These are phyloP conservation scores for Neurospora cerealis DNA, from an alignment of 495 filamentous ascomycete genomes.

Conservation along the genomic window DNA sequence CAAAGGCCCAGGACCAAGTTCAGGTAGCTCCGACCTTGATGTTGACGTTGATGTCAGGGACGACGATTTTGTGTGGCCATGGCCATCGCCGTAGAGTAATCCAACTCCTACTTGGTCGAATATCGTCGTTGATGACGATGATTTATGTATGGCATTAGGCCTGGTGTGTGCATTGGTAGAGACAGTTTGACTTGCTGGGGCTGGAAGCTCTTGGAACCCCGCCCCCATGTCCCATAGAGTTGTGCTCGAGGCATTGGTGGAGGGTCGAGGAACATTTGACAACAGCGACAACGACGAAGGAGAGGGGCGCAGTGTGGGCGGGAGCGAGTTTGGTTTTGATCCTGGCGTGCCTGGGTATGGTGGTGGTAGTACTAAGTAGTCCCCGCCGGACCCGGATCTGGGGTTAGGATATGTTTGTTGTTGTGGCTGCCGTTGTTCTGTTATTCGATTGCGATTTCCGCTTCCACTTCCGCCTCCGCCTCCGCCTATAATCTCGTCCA, in stretches of 20 bases:
- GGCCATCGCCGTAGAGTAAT: not conserved
- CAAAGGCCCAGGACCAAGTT: not conserved
- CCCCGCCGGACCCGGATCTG: not conserved
- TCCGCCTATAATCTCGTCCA: conserved; percentile 36
- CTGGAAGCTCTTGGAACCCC: not conserved
- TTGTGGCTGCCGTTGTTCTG: not conserved
- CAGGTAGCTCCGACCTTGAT: not conserved
- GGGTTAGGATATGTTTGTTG: not conserved
- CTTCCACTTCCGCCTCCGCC: conserved; percentile 3
- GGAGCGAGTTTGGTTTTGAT: not conserved
- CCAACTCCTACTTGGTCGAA: not conserved
- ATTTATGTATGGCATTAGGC: not conserved
- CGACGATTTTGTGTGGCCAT: not conserved
- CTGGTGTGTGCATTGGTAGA: not conserved
- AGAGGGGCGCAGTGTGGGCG: not conserved
- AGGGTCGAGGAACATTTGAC: not conserved
- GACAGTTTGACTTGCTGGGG: not conserved
- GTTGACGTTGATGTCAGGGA: not conserved
- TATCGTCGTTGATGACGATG: not conserved
- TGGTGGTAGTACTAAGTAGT: not conserved
- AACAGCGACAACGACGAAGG: not conserved
- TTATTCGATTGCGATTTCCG: not conserved
- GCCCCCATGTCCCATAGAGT: not conserved
- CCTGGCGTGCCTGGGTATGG: not conserved
- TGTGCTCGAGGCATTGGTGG: not conserved